phyloP scores from a whole-genome alignment of 805 yeast genomes.

The Barnettozyma sucrosica region DNA sequence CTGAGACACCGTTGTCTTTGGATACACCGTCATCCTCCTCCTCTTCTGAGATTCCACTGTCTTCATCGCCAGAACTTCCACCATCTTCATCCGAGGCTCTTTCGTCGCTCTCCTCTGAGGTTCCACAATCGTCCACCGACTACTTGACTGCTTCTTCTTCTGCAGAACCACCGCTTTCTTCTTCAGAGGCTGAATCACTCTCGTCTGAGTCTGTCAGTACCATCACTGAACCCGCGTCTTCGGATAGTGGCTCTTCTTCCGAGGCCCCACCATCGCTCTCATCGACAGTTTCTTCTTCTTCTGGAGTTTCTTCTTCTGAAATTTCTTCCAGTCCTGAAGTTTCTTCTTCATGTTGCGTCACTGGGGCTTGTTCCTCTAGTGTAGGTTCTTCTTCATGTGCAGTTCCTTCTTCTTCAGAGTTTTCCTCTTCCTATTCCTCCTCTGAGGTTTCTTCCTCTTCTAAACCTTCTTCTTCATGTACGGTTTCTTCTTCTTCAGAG shows the following conservation, averaged over 20 bases:
- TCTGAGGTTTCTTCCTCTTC: neutral
- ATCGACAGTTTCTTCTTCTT: no score
- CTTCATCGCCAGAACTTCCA: neutral
- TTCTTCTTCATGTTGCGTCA: no score
- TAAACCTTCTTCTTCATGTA: conserved; percentile 1
- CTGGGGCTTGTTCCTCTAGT: no score
- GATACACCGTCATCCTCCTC: neutral
- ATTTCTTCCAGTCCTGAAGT: no score
- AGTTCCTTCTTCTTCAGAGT: neutral
- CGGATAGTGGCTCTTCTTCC: neutral
- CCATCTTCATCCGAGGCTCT: no score
- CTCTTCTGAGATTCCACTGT: neutral
- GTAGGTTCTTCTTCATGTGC: neutral
- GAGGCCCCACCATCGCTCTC: neutral
- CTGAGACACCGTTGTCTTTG: conserved; percentile 1
- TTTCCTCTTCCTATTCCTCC: neutral
- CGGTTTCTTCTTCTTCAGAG: neutral
- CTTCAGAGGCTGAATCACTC: no score
- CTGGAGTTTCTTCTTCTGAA: no score
- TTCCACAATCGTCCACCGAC: no score
- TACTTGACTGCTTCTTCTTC: no score
- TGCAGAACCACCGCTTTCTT: no score
- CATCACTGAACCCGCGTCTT: neutral
- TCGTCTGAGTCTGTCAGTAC: neutral
- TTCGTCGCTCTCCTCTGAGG: no score